phyloP scores from a whole-genome alignment of 306 rosid species.

The Pterocarpus macrocarpus region DNA sequence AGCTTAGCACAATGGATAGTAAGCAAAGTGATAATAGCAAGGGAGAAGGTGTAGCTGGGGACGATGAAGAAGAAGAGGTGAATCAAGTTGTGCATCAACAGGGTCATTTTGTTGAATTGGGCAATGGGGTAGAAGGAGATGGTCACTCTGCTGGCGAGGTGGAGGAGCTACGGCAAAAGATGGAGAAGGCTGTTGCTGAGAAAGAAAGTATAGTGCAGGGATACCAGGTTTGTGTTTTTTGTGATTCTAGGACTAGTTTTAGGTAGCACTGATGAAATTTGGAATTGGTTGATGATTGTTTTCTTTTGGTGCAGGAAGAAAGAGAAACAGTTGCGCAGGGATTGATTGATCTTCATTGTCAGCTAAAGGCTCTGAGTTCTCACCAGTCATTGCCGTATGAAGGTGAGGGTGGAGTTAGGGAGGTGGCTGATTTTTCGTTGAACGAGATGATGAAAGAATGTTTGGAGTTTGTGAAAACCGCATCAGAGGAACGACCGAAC shows the following conservation, averaged over 20 bases:
- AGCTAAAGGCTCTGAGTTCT: slow-evolving; percentile 65
- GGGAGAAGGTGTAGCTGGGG: slow-evolving; percentile 51
- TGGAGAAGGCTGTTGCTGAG: slow-evolving; percentile 53
- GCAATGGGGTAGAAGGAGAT: slow-evolving; percentile 46
- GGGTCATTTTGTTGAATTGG: slow-evolving; percentile 44
- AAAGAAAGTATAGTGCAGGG: slow-evolving; percentile 55
- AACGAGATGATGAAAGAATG: slow-evolving; percentile 68
- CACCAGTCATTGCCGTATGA: slow-evolving; percentile 43
- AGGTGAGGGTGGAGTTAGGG: slow-evolving; percentile 46
- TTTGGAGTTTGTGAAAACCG: slow-evolving; percentile 55
- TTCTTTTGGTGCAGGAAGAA: slow-evolving; percentile 63
- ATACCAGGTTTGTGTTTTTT: slow-evolving; percentile 58
- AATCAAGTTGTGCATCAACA: slow-evolving; percentile 28
- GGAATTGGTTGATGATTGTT: neutral
- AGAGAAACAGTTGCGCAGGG: slow-evolving; percentile 60
- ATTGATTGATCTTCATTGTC: slow-evolving; percentile 57
- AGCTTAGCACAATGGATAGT: slow-evolving; percentile 56
- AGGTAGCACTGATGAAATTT: neutral
- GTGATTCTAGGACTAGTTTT: slow-evolving; percentile 10
- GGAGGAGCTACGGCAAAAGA: slow-evolving; percentile 51
- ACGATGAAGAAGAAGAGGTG: slow-evolving; percentile 57
- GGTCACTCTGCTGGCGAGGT: slow-evolving; percentile 41
- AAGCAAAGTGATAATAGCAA: slow-evolving; percentile 55
- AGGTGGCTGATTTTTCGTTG: slow-evolving; percentile 47
- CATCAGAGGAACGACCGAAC: slow-evolving; percentile 58